A percentile compares a stretch with the other conserved stretches of the same genome.
phyloP scores from a whole-genome alignment of 345 rosid species.

The Geranium rotundifolium region DNA sequence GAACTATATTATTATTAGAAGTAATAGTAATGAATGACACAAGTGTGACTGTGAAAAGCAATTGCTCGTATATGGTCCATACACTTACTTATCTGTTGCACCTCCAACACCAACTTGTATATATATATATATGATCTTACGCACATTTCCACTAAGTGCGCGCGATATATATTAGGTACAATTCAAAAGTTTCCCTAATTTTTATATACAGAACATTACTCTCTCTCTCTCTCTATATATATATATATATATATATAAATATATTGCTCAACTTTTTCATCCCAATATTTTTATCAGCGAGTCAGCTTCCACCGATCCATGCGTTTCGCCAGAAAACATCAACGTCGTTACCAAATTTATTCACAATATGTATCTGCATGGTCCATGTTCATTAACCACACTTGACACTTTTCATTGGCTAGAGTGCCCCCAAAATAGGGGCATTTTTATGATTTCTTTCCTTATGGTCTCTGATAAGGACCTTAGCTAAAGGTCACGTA shows the following conservation, averaged over 20 bases:
- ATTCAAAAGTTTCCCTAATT: background rate
- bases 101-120: background rate
- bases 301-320: background rate
- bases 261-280: too few species aligned
- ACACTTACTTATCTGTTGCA: background rate
- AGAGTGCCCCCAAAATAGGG: too few species aligned
- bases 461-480: too few species aligned
- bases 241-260: too few species aligned
- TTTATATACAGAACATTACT: background rate
- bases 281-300: background rate
- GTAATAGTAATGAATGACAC: background rate
- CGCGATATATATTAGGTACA: background rate
- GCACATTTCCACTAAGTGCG: background rate
- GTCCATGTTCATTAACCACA: background rate
- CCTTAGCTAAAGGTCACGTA: too few species aligned
- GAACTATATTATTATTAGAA: too few species aligned
- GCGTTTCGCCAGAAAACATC: background rate
- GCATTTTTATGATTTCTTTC: too few species aligned
- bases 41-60: background rate
- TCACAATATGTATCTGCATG: background rate
- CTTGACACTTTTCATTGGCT: background rate
- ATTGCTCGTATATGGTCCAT: background rate
- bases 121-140: background rate
- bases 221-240: background rate
- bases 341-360: background rate